These are phyloP conservation scores for Suillus hirtellus DNA, from an alignment of 768 basidiomycete genomes.

Conservation along the genomic window DNA sequence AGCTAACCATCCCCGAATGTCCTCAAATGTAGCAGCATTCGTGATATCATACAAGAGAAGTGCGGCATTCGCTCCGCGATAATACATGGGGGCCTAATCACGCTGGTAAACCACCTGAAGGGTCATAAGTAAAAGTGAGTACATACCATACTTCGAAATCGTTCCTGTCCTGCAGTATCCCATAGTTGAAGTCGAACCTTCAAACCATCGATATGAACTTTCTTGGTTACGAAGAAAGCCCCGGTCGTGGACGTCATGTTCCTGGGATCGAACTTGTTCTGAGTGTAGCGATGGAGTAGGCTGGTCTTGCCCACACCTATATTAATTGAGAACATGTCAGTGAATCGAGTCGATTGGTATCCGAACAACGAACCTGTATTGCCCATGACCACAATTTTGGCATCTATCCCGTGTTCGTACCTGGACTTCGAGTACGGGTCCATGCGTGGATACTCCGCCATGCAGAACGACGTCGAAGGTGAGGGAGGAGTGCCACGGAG, in stretches of 20 bases:
- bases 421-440: conserved; percentile 68
- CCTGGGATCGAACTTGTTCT: conserved; percentile 86
- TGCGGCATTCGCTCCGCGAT: conserved; percentile 93
- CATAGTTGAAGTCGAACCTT: conserved; percentile 87
- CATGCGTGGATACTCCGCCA: conserved; percentile 60
- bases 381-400: conserved; percentile 95
- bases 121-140: conserved; percentile 2
- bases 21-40: conserved; percentile 83
- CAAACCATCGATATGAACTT: conserved; percentile 80
- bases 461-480: conserved; percentile 34
- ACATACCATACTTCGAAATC: conserved; percentile 86
- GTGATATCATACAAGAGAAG: conserved; percentile 95
- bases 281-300: conserved; percentile 86
- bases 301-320: conserved; percentile 92
- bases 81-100: conserved; percentile 89
- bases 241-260: conserved; percentile 90
- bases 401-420: conserved; percentile 86
- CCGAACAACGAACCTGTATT: conserved; percentile 52
- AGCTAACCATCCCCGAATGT: conserved; percentile 89
- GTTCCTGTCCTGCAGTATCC: conserved; percentile 94
- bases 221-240: conserved; percentile 93
- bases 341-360: conserved; percentile 15
- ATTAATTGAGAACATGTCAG: conserved; percentile 16
- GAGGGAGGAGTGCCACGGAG: conserved; percentile 43
- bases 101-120: conserved; percentile 17